Evolutionary conservation across 129 eudicot genomes (phyloP), one percentile per base, ranked within the genome.

Genomic region (Smallanthus sonchifolius): DNA sequence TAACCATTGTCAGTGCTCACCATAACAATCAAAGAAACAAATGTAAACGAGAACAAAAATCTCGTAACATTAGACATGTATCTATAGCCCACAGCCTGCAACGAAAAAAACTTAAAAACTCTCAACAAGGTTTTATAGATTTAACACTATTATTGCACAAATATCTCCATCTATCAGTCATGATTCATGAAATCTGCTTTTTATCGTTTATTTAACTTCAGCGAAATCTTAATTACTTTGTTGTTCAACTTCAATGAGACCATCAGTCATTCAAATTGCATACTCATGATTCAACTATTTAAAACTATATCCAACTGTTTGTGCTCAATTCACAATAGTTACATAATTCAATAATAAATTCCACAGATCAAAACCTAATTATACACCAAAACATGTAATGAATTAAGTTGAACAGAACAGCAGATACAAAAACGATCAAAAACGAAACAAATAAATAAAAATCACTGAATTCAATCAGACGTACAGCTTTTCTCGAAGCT

Each of bases 401-500:
- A 30, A 20, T 7, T 6, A n/a, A n/a, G n/a, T n/a, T n/a, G n/a
- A n/a, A n/a, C n/a, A n/a, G n/a, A n/a, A n/a, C n/a, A n/a, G n/a
- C n/a, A n/a, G n/a, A n/a, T n/a, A n/a, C n/a, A n/a, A n/a, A n/a
- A n/a, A n/a, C n/a, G n/a, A n/a, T n/a, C n/a, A 16, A 2, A 0
- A 40, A 60, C 37, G 34, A 8, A 40, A 44, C 1, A 56, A 7
- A 54, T 2, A 65, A 19, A 15, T 1, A 44, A 3, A 45, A 70
- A 17, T 8, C 15, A 73, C 15, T 63, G 15, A 6, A 69, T 16
- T 15, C 5, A 49, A 56, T 32, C 4, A 3, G 0, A 79, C 84
- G 71, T 67, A 90, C 97, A 91, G 87, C 79, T 88, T 91, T 51
- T 91, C 95, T 2, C 97, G 97, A 65, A 91, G 97, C 70, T 88